These are phyloP conservation scores for Thelonectria olida DNA, from an alignment of 2,329 filamentous ascomycete genomes.

Conservation along the genomic window DNA sequence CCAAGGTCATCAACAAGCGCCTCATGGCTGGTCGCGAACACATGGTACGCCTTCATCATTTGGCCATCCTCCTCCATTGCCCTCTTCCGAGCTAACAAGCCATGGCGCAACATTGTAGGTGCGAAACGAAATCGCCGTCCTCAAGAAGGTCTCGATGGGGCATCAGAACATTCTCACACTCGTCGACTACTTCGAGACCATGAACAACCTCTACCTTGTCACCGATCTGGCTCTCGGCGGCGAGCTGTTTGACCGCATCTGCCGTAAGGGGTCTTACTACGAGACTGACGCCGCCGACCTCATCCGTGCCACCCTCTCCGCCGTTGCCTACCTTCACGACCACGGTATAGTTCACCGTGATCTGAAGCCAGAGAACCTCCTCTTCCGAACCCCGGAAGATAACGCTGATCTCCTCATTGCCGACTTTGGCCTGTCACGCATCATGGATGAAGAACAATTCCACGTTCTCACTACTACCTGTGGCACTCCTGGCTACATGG, in stretches of 20 bases:
- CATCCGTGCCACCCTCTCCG: constrained; percentile 92
- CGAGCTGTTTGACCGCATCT: constrained; percentile 98
- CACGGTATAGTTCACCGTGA: constrained; percentile 99
- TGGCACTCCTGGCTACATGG: constrained; percentile 98
- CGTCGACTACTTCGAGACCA: constrained; percentile 99
- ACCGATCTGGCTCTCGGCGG: constrained; percentile 96
- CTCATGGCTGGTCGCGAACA: constrained; percentile 97
- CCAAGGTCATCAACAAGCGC: constrained; percentile 99
- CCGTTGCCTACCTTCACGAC: constrained; percentile 98
- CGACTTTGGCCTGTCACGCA: constrained; percentile 93
- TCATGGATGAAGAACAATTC: constrained; percentile 99
- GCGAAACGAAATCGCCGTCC: constrained; percentile 95
- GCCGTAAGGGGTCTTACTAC: constrained; percentile 97
- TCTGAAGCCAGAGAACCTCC: constrained; percentile 94
- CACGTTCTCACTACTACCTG: constrained; percentile 98
- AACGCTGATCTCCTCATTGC: constrained; percentile 97
- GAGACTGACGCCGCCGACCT: constrained; percentile 96
- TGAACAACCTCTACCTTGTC: constrained; percentile 99
- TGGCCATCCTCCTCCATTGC: neutral
- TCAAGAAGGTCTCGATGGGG: constrained; percentile 98
- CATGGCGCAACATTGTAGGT: constrained; percentile 64
- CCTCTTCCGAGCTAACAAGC: constrained; percentile 24
- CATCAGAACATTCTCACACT: constrained; percentile 98
- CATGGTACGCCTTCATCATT: constrained; percentile 72
- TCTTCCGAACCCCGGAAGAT: constrained; percentile 97